Percentiles rank a stretch among this genome's conserved stretches.
Conservation (phyloP, 2,329 filamentous ascomycete genomes). For the Alternaria sp. region DNA sequence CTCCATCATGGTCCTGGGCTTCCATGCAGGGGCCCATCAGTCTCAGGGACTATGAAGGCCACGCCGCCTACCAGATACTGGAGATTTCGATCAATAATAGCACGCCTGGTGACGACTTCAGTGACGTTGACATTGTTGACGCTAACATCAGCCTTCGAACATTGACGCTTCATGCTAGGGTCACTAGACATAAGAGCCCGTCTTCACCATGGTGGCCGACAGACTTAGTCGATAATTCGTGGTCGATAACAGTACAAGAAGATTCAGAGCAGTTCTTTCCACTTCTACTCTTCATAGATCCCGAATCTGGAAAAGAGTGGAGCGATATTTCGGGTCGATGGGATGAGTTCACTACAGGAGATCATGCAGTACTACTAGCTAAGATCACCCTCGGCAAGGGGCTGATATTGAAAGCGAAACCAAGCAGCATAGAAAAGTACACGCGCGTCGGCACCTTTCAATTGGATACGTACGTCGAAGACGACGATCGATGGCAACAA, state of each 20-base stretch:
- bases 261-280: not conserved
- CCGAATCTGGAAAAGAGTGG: not conserved
- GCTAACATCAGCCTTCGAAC: not conserved
- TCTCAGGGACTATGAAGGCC: not conserved
- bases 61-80: not conserved
- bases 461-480: not conserved
- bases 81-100: not conserved
- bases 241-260: not conserved
- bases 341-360: not conserved
- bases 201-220: not conserved
- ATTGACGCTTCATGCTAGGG: not conserved
- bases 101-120: not conserved
- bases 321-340: not conserved
- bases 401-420: not conserved
- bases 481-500: not conserved
- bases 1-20: constrained; percentile 1
- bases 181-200: not conserved
- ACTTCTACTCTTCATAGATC: not conserved
- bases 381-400: not conserved
- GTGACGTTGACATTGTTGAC: not conserved
- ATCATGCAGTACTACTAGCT: not conserved
- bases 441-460: not conserved
- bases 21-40: not conserved
- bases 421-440: not conserved
- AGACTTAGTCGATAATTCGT: not conserved